These are phyloP conservation scores for Colletotrichum coccodes DNA, from an alignment of 2,329 filamentous ascomycete genomes.

Conservation along the genomic window DNA sequence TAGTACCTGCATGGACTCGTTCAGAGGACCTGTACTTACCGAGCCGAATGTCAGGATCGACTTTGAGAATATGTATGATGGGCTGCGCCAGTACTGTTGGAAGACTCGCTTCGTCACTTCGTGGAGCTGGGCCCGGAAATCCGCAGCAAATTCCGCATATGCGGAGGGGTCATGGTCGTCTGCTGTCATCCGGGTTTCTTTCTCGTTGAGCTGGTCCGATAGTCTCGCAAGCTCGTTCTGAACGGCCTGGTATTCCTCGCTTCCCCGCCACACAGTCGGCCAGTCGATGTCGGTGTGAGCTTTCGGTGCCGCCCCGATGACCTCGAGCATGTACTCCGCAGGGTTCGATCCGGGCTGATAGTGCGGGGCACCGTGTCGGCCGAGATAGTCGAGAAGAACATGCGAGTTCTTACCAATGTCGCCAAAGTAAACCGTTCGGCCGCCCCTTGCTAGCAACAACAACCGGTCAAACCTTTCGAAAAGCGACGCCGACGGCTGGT, in stretches of 20 bases:
- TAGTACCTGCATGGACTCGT: neutral
- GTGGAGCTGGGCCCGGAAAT: constrained; percentile 68
- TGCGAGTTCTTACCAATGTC: constrained; percentile 60
- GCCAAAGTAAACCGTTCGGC: constrained; percentile 62
- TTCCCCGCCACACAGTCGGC: constrained; percentile 55
- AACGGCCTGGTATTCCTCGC: constrained; percentile 47
- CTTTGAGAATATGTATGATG: constrained; percentile 81
- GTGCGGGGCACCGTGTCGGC: constrained; percentile 55
- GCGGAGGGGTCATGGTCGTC: neutral
- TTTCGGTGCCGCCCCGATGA: constrained; percentile 49
- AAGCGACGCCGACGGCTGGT: constrained; percentile 33
- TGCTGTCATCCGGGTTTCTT: neutral
- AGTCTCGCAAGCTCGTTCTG: constrained; percentile 9
- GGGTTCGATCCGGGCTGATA: constrained; percentile 61
- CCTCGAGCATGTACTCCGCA: constrained; percentile 58
- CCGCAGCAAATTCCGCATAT: constrained; percentile 67
- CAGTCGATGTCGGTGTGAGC: constrained; percentile 58
- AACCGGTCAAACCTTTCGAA: constrained; percentile 34
- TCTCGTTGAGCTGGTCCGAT: constrained; percentile 20
- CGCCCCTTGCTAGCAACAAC: constrained; percentile 22
- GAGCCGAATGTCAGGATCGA: constrained; percentile 62
- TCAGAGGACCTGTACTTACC: constrained; percentile 25
- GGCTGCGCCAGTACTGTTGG: constrained; percentile 82
- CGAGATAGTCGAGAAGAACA: constrained; percentile 62
- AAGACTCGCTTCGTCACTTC: constrained; percentile 74